Conservation (phyloP, 2,329 filamentous ascomycete species). For the Paecilomyces formosus region DNA sequence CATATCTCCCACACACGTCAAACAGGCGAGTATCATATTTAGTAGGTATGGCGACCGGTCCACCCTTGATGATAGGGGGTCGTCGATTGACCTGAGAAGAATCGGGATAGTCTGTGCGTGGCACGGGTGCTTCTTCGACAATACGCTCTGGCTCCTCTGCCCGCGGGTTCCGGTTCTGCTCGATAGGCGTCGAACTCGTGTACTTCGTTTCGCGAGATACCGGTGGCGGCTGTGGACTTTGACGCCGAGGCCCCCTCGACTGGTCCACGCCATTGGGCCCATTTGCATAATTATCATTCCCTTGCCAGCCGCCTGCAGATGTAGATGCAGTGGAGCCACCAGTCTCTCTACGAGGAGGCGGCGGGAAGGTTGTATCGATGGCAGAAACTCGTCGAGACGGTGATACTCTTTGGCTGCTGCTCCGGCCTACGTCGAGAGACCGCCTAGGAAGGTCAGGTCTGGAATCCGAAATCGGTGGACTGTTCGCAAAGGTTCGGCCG, state of each 20-base stretch:
- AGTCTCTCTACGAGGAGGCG: slow-evolving; percentile 23
- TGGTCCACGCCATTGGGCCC: not conserved
- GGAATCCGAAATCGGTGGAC: not conserved
- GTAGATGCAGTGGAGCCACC: slow-evolving; percentile 4
- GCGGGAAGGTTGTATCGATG: slow-evolving; percentile 19
- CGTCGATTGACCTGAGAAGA: slow-evolving; percentile 75
- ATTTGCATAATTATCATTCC: not conserved
- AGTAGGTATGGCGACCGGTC: slow-evolving; percentile 67
- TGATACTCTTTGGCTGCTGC: slow-evolving; percentile 4
- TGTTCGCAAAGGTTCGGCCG: slow-evolving; percentile 6
- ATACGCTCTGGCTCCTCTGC: slow-evolving; percentile 46
- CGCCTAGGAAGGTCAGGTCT: slow-evolving; percentile 1
- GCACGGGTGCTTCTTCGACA: slow-evolving; percentile 44
- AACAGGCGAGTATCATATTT: slow-evolving; percentile 83
- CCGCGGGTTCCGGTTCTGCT: slow-evolving; percentile 15
- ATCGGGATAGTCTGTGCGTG: slow-evolving; percentile 68
- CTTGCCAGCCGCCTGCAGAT: slow-evolving; percentile 6
- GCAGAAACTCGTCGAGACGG: slow-evolving; percentile 10
- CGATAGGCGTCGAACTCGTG: slow-evolving; percentile 1
- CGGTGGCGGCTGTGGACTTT: slow-evolving; percentile 19
- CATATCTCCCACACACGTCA: slow-evolving; percentile 78
- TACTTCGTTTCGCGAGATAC: slow-evolving; percentile 18
- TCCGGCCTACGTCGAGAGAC: slow-evolving; percentile 8
- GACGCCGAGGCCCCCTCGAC: slow-evolving; percentile 6
- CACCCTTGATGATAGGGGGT: slow-evolving; percentile 65